Evolutionary conservation across 2,329 filamentous ascomycete genomes (phyloP).

Genomic region (Calonectria pauciramosa): DNA sequence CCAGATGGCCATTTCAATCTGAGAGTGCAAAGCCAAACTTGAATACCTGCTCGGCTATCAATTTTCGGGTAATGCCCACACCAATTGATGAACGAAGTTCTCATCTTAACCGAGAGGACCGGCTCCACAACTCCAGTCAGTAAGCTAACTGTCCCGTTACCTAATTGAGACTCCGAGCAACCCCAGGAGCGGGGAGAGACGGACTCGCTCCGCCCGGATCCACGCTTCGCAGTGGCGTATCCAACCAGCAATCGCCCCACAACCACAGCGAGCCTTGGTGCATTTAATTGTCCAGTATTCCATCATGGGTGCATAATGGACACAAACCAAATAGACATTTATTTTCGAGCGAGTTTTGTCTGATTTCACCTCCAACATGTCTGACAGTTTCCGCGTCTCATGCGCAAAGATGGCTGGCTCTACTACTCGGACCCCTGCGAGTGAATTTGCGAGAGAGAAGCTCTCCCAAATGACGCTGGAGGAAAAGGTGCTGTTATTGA

Average conservation of each 20-base stretch:
- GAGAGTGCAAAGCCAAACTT: not conserved
- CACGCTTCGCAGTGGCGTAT: not conserved
- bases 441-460: conserved; percentile 15
- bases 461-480: conserved; percentile 28
- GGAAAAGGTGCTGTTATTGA: conserved; percentile 26
- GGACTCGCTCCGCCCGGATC: conserved; percentile 11
- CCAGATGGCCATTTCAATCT: not conserved
- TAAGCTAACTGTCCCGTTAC: not conserved
- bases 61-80: not conserved
- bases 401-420: not conserved
- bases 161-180: not conserved
- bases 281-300: not conserved
- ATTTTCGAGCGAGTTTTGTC: not conserved
- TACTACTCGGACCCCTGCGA: not conserved
- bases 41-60: not conserved
- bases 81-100: not conserved
- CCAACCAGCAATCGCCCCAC: not conserved
- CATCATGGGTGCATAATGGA: not conserved
- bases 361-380: not conserved
- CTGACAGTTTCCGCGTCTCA: not conserved
- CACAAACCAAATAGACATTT: no score
- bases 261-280: not conserved
- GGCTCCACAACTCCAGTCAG: not conserved
- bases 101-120: not conserved
- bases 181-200: conserved; percentile 7